Base-by-base conservation (phyloP, 257 asterid genomes). In the Echium plantagineum region DNA sequence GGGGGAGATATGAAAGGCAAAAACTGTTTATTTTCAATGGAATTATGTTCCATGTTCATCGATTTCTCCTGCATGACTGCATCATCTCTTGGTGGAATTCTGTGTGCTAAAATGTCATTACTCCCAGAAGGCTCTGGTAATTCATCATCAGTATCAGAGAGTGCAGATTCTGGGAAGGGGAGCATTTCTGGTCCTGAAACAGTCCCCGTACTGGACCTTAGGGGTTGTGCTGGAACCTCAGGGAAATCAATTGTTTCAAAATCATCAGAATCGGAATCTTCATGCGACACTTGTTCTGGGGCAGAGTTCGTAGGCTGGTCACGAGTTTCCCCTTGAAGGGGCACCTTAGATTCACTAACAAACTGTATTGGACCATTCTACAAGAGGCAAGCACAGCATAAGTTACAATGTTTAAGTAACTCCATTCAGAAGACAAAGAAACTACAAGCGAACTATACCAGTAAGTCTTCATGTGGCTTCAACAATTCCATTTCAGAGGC, bases 391-490 rank as follows among this genome's bases (percentile, higher is more conserved):
- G 46, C 46, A 35, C 7, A 7, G 6, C 13, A 49, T 4, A 35
- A 74, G 55, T 78, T 42, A 12, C 24, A 53, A 31, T 47, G 55
- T 78, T 42, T 42, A 20, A 53, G 31, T 47, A 46, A 19, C 42
- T 18, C 48, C 55, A 59, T 52, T 24, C 6, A n/a, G 54, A 55
- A 59, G 17, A 63, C 38, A 5, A 48, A 63, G 38, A 32, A 64
- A 28, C 24, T 51, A 28, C 1, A 58, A 68, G 52, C 22, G 60
- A 59, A 51, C 54, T 72, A 64, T 73, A 93, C 98, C 80, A 93
- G 77, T 66, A 93, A 77, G 79, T 93, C 97, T 63, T 89, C 98
- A 63, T 81, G 98, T 53, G 83, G 77, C 78, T 86, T 93, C 74
- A 80, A 66, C 64, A 93, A 71, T 63, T 84, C 98, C 59, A 52